Conservation (phyloP, 805 yeast species). For the Lipomyces oligophaga region DNA sequence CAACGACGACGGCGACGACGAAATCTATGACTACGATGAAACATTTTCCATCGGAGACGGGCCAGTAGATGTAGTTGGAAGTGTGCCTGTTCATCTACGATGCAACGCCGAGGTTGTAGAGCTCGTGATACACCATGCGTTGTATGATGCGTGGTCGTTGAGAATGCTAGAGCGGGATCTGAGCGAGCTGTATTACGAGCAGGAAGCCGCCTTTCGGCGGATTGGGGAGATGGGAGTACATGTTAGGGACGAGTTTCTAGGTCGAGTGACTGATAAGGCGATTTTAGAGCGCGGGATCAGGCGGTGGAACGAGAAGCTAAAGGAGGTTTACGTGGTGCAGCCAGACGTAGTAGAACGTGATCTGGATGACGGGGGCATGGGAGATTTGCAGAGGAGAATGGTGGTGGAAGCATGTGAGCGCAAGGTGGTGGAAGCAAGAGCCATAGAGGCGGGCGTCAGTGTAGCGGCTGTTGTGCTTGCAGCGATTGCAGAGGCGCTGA, state of each 20-base stretch:
- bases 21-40: background rate
- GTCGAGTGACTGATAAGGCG: background rate
- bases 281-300: background rate
- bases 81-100: conserved; percentile 15
- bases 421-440: too few species aligned
- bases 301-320: background rate
- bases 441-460: too few species aligned
- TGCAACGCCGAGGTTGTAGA: conserved; percentile 1
- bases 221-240: too few species aligned
- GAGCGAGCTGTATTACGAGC: conserved; percentile 5
- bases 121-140: conserved; percentile 31
- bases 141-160: conserved; percentile 34
- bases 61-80: background rate
- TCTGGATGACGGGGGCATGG: background rate
- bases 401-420: background rate
- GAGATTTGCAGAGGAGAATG: background rate
- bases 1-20: too few species aligned
- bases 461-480: conserved; percentile 22
- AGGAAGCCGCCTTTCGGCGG: background rate
- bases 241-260: background rate
- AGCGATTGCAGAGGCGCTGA: conserved; percentile 12
- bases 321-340: background rate
- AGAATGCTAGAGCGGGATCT: conserved; percentile 8
- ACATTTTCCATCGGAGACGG: background rate
- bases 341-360: background rate